phyloP scores from a whole-genome alignment of 805 yeast species.

The Ogataea sp. region DNA sequence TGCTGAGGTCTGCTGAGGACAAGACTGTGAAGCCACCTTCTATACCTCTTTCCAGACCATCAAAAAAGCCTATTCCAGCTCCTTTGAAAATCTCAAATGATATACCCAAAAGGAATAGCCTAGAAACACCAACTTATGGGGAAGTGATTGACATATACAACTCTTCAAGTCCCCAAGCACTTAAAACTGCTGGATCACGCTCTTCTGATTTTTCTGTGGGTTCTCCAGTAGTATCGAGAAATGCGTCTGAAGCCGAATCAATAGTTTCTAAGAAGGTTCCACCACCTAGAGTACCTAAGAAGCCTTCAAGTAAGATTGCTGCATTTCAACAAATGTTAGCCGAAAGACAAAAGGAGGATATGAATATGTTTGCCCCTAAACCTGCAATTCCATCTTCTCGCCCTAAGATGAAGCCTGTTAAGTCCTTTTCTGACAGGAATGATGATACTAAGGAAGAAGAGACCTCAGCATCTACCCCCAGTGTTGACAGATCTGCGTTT shows the following conservation, averaged over 20 bases:
- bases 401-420: too few species aligned
- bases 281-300: constrained; percentile 69
- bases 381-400: constrained; percentile 16
- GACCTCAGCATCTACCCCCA: not conserved
- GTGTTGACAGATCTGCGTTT: constrained; percentile 32
- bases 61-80: not conserved
- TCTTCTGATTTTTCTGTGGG: too few species aligned
- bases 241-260: too few species aligned
- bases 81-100: constrained; percentile 3
- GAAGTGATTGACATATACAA: constrained; percentile 12
- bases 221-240: too few species aligned
- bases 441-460: constrained; percentile 1
- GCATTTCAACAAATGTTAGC: constrained; percentile 74
- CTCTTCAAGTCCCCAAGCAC: constrained; percentile 11
- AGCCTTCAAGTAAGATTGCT: constrained; percentile 70
- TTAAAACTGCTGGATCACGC: not conserved
- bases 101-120: not conserved
- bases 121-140: constrained; percentile 8
- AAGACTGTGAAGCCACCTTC: not conserved
- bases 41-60: not conserved
- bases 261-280: too few species aligned
- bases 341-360: constrained; percentile 36
- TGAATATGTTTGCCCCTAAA: constrained; percentile 8
- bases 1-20: too few species aligned
- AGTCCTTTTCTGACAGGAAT: too few species aligned